Base-by-base conservation (phyloP, 179 eudicot genomes). In the Nepenthes alata region DNA sequence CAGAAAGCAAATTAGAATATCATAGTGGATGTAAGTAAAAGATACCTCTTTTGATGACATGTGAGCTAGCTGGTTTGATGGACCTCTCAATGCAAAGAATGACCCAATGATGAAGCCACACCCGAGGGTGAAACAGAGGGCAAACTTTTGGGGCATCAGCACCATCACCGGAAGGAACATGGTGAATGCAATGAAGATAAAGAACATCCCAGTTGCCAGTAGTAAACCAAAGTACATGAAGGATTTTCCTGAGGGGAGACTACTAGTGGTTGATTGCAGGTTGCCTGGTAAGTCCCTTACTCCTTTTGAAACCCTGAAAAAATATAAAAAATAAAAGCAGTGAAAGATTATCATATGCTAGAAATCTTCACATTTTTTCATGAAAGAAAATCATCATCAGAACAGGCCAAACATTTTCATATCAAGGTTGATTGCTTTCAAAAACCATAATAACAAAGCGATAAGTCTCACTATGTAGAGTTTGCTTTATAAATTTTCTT, bases 151-250 rank as follows among this genome's bases (percentile, higher is more conserved):
- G 57, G 98, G 98, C 77, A 93, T 80, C 75, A 93, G 56, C 39
- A 93, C 98, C 78, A 93, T 93, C 58, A 93, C 94, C 0, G 98
- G 97, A 69, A 93, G 95, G 73, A 93, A 93, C 81, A 93, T 75
- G 47, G 97, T 89, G 80, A 93, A 93, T 59, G 98, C 93, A 55
- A 93, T 85, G 81, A 90, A 89, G 54, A 89, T 75, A 55, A 93
- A 89, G 85, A 93, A 93, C 57, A 87, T 85, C 64, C 98, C 98
- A 70, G 88, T 69, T 57, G 95, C 98, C 64, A 93, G 74, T 53
- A 93, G 70, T 70, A 89, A 68, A 25, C 97, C 94, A 70, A 93
- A 93, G 68, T 89, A 93, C 91, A 93, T 74, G 55, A 93, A 81
- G 59, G 95, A 72, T 82, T 89, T 89, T 66, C 90, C 97, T 1